Conservation (phyloP, 2,329 filamentous ascomycete species). For the Aspergillus fumigatiaffinis region DNA sequence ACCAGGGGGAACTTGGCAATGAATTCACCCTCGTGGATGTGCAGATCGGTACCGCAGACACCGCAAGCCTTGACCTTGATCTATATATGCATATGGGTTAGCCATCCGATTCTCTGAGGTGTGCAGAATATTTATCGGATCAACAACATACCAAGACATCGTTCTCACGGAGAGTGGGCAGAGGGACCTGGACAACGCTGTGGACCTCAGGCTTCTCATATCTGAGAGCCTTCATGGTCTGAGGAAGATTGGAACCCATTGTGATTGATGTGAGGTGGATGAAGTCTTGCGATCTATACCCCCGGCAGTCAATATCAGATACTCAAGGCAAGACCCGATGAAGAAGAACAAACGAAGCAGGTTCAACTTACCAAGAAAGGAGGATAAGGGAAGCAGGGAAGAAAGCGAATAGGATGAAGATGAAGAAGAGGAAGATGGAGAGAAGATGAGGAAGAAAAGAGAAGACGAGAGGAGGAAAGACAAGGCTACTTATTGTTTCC, state of each 20-base stretch:
- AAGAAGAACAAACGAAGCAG: not conserved
- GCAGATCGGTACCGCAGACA: slow-evolving; percentile 56
- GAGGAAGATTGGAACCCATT: slow-evolving; percentile 43
- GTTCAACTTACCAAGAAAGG: not conserved
- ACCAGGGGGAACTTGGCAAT: slow-evolving; percentile 61
- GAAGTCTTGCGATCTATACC: not conserved
- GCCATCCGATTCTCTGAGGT: not conserved
- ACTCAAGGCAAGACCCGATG: not conserved
- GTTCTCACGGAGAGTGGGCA: slow-evolving; percentile 57
- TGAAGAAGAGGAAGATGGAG: not conserved
- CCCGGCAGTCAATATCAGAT: not conserved
- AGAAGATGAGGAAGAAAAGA: slow-evolving; percentile 2
- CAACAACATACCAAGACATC: slow-evolving; percentile 51
- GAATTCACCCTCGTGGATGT: slow-evolving; percentile 64
- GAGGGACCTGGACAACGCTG: slow-evolving; percentile 58
- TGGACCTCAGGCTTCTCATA: slow-evolving; percentile 62
- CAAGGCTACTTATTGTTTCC: not conserved
- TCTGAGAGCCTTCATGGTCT: slow-evolving; percentile 60
- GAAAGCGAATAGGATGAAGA: not conserved
- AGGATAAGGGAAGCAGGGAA: not conserved
- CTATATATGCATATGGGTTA: slow-evolving; percentile 21
- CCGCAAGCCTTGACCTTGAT: slow-evolving; percentile 66
- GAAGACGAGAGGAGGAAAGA: slow-evolving; percentile 1
- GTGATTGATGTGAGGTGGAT: slow-evolving; percentile 14
- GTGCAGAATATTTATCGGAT: too few relatives aligned